Percentiles rank a stretch among this genome's conserved stretches.
Conservation (phyloP, 441 rosid species). For the Manihot esculenta region DNA sequence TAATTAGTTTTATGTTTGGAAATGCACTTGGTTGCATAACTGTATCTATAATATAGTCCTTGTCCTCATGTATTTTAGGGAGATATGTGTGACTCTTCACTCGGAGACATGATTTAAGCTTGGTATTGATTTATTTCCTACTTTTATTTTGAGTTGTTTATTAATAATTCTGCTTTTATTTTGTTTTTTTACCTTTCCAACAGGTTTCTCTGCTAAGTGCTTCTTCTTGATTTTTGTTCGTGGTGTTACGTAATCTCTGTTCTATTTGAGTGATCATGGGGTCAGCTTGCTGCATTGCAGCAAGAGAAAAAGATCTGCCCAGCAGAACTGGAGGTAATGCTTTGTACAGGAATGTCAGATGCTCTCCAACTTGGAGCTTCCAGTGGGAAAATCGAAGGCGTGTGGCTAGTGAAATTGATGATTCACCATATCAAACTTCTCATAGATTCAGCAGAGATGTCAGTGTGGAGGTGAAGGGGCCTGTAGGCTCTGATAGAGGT, state of each 20-base stretch:
- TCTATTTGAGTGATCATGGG: constrained; percentile 60
- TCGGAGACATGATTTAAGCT: constrained; percentile 10
- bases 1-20: too few species aligned
- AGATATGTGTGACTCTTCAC: not conserved
- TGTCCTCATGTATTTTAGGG: too few species aligned
- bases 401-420: constrained; percentile 82
- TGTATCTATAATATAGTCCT: too few species aligned
- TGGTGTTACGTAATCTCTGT: constrained; percentile 8
- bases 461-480: constrained; percentile 58
- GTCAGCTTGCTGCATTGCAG: constrained; percentile 81
- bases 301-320: constrained; percentile 52
- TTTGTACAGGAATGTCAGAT: constrained; percentile 45
- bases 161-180: constrained; percentile 4
- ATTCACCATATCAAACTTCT: constrained; percentile 50
- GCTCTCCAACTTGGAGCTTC: constrained; percentile 91
- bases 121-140: not conserved
- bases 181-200: not conserved
- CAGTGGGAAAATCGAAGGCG: constrained; percentile 84
- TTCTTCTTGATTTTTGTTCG: constrained; percentile 9
- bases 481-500: constrained; percentile 54
- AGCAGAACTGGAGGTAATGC: constrained; percentile 37
- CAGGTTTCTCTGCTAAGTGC: constrained; percentile 17
- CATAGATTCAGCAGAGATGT: constrained; percentile 45
- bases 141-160: not conserved
- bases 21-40: too few species aligned